Base-by-base conservation (phyloP, 139 green algal genomes). In the Spirogloea muscicola region DNA sequence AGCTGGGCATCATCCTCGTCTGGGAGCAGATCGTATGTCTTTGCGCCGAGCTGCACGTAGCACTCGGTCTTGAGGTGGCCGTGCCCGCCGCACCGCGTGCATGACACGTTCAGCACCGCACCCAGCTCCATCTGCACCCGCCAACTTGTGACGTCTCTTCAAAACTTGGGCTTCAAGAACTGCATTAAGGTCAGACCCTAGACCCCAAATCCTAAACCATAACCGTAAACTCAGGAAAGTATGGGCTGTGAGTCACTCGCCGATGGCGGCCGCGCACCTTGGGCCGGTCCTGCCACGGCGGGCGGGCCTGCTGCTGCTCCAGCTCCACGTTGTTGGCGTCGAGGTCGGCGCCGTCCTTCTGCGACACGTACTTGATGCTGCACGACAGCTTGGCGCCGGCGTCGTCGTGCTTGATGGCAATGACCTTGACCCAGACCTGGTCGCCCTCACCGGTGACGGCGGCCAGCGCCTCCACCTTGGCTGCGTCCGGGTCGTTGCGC, bases 301-400 rank as follows among this genome's bases (percentile, higher is more conserved):
- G 59, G 37, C 42, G 41, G 29, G 59, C 43, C 10, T 18, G 13
- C 52, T 77, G 68, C 42, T 77, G 33, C 52, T 55, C 7, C n/a
- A 68, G 51, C 37, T 52, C 41, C 10, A 38, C n/a, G 27, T 81
- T 78, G 48, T 57, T 68, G 16, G 87, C 84, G 72, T 91, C 87
- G 27, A 87, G 63, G 71, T 91, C 87, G 4, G 80, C 77, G 9
- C 87, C 87, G 25, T 76, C 74, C 39, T 55, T 52, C 71, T 91
- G 88, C 58, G 84, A 76, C 5, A 88, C 87, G 25, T 89, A 72
- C 74, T 91, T 91, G 44, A 93, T 88, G 42, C 82, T 89, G 80
- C 85, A 90, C 29, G 81, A 82, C 43, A 93, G 84, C 80, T 88
- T 88, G 29, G 59, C 68, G 52, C n/a, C 43, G 38, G 21, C 6